A percentile compares a stretch with the other conserved stretches of the same genome.
Evolutionary conservation across 2,329 filamentous ascomycete species (phyloP).

Genomic region (Fusarium liriodendri): DNA sequence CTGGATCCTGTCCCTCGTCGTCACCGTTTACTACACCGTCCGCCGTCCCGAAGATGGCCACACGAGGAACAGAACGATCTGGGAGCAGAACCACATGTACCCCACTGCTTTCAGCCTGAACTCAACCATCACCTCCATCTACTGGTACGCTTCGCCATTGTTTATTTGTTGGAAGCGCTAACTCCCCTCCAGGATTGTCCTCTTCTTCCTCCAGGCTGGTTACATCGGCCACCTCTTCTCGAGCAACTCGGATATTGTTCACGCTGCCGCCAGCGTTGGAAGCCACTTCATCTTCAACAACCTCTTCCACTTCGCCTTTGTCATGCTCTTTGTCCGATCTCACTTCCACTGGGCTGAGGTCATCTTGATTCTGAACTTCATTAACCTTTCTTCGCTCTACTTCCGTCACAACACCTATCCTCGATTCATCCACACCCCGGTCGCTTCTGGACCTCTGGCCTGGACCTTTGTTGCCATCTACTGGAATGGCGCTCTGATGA

Average conservation of each 20-base stretch:
- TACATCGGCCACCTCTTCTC: slow-evolving; percentile 85
- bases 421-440: slow-evolving; percentile 79
- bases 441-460: slow-evolving; percentile 79
- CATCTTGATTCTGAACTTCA: slow-evolving; percentile 81
- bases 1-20: slow-evolving; percentile 79
- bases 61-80: slow-evolving; percentile 73
- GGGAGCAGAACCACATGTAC: slow-evolving; percentile 76
- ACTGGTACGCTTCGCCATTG: slow-evolving; percentile 69
- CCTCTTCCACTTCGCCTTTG: slow-evolving; percentile 82
- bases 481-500: slow-evolving; percentile 88
- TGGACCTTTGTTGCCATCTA: slow-evolving; percentile 90
- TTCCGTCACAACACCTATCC: slow-evolving; percentile 81
- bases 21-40: slow-evolving; percentile 80
- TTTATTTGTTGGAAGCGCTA: neutral
- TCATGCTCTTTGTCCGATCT: slow-evolving; percentile 83
- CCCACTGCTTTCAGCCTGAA: slow-evolving; percentile 82
- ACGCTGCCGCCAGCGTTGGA: slow-evolving; percentile 80
- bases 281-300: slow-evolving; percentile 90
- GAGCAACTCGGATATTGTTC: slow-evolving; percentile 69
- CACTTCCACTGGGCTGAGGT: slow-evolving; percentile 82
- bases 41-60: slow-evolving; percentile 72
- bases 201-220: slow-evolving; percentile 80
- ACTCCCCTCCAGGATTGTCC: slow-evolving; percentile 66
- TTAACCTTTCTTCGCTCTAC: slow-evolving; percentile 83
- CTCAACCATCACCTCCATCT: slow-evolving; percentile 72